A percentile compares a stretch with the other conserved stretches of the same genome.
phyloP scores from a whole-genome alignment of 2,329 filamentous ascomycete species.

The Trichoderma polysporum region DNA sequence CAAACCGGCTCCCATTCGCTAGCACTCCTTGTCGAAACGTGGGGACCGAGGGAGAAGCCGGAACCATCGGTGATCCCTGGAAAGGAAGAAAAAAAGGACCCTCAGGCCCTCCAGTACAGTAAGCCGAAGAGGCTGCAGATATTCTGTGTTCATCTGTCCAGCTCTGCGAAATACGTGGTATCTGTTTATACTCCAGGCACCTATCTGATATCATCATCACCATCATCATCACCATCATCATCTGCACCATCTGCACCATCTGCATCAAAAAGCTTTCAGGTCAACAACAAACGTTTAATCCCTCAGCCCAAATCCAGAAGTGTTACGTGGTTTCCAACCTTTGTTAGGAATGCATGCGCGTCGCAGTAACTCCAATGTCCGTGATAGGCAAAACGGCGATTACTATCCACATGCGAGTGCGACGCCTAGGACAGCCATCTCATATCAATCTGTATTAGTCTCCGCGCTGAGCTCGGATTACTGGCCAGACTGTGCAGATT shows the following conservation, averaged over 20 bases:
- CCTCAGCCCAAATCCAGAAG: background rate
- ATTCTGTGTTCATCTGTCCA: background rate
- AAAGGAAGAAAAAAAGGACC: background rate
- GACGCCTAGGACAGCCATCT: slow-evolving; percentile 1
- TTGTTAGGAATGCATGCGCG: background rate
- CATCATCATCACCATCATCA: background rate
- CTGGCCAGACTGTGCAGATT: background rate
- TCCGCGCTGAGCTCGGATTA: background rate
- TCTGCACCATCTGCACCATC: background rate
- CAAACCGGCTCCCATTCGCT: slow-evolving; percentile 32
- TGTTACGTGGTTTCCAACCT: background rate
- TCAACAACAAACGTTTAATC: background rate
- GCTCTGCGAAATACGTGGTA: background rate
- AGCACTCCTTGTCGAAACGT: slow-evolving; percentile 26
- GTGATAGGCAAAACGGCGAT: slow-evolving; percentile 1
- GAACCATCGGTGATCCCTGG: slow-evolving; percentile 24
- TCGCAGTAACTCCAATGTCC: background rate
- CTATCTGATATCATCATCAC: background rate
- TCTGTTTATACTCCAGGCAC: background rate
- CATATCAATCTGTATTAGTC: slow-evolving; percentile 15
- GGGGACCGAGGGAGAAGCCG: slow-evolving; percentile 34
- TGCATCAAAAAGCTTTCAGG: background rate
- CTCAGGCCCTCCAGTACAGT: background rate
- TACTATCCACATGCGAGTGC: background rate
- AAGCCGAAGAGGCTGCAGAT: slow-evolving; percentile 1